Evolutionary conservation across 2,329 filamentous ascomycete species (phyloP).

Genomic region (Alternaria burnsii): DNA sequence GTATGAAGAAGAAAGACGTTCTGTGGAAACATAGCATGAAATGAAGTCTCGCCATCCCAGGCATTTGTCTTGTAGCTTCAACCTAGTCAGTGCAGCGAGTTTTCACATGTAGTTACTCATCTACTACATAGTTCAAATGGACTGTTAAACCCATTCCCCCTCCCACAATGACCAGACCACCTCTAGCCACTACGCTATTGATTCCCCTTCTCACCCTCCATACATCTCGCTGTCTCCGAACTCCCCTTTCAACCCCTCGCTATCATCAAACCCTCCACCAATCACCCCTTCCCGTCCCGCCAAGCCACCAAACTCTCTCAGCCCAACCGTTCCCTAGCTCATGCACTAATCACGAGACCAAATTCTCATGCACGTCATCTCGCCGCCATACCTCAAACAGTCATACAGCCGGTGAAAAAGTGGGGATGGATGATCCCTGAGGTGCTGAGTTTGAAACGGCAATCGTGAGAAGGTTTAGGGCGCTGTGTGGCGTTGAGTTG

Average conservation of each 20-base stretch:
- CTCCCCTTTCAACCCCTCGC: neutral
- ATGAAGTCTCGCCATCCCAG: no score
- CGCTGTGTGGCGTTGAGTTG: neutral
- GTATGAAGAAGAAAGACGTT: no score
- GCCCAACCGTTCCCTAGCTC: neutral
- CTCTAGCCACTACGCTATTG: neutral
- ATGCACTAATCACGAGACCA: slow-evolving; percentile 26
- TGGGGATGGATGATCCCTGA: neutral
- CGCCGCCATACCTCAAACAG: slow-evolving; percentile 4
- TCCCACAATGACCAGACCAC: neutral
- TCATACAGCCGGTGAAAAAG: neutral
- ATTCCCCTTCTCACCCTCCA: neutral
- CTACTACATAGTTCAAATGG: neutral
- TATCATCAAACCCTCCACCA: slow-evolving; percentile 11
- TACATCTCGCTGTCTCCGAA: neutral
- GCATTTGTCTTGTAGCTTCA: no score
- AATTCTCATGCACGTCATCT: slow-evolving; percentile 25
- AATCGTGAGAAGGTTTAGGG: slow-evolving; percentile 1
- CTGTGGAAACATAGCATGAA: no score
- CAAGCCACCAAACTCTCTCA: slow-evolving; percentile 11
- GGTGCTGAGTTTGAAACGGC: slow-evolving; percentile 1
- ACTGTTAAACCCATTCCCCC: neutral
- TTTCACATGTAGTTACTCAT: neutral
- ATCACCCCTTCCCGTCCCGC: slow-evolving; percentile 8
- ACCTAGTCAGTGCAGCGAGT: no score